Conservation (phyloP, 108 stramenopile genomes). For the Pseudonitzschia pungens region DNA sequence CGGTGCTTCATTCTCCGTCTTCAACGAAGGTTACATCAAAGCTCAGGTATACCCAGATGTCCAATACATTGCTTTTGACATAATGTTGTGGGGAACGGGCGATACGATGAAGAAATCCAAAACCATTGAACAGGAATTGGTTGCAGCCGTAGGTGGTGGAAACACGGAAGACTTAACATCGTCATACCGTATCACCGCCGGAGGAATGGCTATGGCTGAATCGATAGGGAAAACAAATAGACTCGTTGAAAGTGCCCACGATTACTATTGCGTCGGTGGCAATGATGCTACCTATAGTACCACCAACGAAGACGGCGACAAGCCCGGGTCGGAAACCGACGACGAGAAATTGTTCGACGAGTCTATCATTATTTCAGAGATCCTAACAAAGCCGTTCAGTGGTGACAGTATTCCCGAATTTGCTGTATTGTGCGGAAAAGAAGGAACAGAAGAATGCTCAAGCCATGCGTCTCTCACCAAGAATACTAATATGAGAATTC, state of each 20-base stretch:
- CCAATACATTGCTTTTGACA: slow-evolving; percentile 64
- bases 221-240: not conserved
- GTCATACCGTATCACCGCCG: slow-evolving; percentile 62
- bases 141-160: slow-evolving; percentile 30
- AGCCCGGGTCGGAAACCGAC: not conserved
- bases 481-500: not conserved
- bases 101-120: slow-evolving; percentile 31
- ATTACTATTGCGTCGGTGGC: not conserved
- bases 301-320: not conserved
- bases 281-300: not conserved
- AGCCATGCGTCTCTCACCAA: not conserved
- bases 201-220: slow-evolving; percentile 65
- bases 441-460: not conserved
- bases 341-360: not conserved
- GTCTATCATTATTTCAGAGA: not conserved
- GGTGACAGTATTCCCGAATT: not conserved
- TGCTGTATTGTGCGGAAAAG: slow-evolving; percentile 8
- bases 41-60: slow-evolving; percentile 49
- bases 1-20: slow-evolving; percentile 31
- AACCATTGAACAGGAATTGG: slow-evolving; percentile 27
- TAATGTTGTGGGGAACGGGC: slow-evolving; percentile 35
- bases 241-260: not conserved
- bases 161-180: slow-evolving; percentile 30
- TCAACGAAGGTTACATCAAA: slow-evolving; percentile 66
- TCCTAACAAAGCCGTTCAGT: not conserved